These are phyloP conservation scores for Trichophyton rubrum DNA, from an alignment of 2,329 filamentous ascomycete species.

Conservation along the genomic window DNA sequence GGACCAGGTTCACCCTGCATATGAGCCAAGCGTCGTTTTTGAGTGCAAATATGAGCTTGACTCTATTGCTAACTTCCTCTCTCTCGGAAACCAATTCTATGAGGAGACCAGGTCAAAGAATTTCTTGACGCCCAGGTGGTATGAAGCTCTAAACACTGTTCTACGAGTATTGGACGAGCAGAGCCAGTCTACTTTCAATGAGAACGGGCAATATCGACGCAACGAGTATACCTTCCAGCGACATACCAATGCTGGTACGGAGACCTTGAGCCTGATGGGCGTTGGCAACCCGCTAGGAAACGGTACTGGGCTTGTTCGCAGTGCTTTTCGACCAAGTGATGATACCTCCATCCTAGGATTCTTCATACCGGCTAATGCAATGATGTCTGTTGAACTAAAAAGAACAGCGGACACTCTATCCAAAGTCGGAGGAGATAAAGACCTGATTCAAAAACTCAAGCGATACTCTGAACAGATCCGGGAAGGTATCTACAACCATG, in stretches of 20 bases:
- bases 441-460: constrained; percentile 38
- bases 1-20: constrained; percentile 73
- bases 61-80: constrained; percentile 82
- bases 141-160: constrained; percentile 60
- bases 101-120: constrained; percentile 63
- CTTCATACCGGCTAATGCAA: constrained; percentile 90
- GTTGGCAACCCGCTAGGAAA: constrained; percentile 82
- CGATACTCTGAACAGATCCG: constrained; percentile 53
- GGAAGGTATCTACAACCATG: constrained; percentile 72
- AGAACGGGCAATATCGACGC: constrained; percentile 49
- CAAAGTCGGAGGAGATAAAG: constrained; percentile 42
- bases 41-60: constrained; percentile 99
- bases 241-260: constrained; percentile 66
- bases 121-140: constrained; percentile 70
- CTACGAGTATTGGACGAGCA: constrained; percentile 66
- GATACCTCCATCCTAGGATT: constrained; percentile 90
- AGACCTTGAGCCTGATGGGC: constrained; percentile 71
- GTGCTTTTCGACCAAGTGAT: constrained; percentile 87
- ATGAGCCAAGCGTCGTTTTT: constrained; percentile 75
- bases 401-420: constrained; percentile 60
- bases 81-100: constrained; percentile 75
- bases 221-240: constrained; percentile 87
- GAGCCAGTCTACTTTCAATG: constrained; percentile 66
- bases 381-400: constrained; percentile 82
- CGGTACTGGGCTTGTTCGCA: constrained; percentile 74